Evolutionary conservation across 148 eudicot species (phyloP), one percentile per base, ranked within the genome.

Genomic region (Agrostemma githago): DNA sequence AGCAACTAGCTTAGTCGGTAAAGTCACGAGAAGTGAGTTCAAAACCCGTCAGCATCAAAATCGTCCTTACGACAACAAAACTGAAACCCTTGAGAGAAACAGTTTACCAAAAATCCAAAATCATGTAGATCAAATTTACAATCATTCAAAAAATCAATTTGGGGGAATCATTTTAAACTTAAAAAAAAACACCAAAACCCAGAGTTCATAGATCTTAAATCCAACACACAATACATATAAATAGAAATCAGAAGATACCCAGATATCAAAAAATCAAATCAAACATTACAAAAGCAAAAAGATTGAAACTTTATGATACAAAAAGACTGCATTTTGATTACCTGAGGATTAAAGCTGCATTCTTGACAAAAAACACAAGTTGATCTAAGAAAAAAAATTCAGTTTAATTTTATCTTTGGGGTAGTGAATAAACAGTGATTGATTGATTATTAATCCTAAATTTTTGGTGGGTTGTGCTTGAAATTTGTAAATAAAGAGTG

Each of bases 321-420:
- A 64, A 26, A 41, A 40, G 57, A 53, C 64, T 54, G 61, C 71
- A 71, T 42, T 42, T 71, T 77, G 63, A 71, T 77, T 57, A 77
- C 71, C 80, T 72, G 40, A 16, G 57, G 21, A 71, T 64, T 72
- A 71, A 54, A 71, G 68, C 16, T n/a, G 71, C 80, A 77, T 77
- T 42, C 21, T 70, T 70, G 39, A 34, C 42, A 70, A 70, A 70
- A 48, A 70, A 71, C 67, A 53, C 51, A 72, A 39, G 40, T 64
- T 60, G 71, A 72, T 72, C 75, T 65, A 65, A 56, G 34, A 59
- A 3, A 72, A 62, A 44, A 62, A 46, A n/a, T n/a, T 76, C 48
- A 54, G 19, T 70, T 39, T 40, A 39, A 62, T 10, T 51, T 51
- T 11, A 51, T 51, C 9, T 6, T 6, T 60, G 21, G 1, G 21